These are phyloP conservation scores for Epichloe sylvatica DNA, from an alignment of 2,329 filamentous ascomycete species.

Conservation along the genomic window DNA sequence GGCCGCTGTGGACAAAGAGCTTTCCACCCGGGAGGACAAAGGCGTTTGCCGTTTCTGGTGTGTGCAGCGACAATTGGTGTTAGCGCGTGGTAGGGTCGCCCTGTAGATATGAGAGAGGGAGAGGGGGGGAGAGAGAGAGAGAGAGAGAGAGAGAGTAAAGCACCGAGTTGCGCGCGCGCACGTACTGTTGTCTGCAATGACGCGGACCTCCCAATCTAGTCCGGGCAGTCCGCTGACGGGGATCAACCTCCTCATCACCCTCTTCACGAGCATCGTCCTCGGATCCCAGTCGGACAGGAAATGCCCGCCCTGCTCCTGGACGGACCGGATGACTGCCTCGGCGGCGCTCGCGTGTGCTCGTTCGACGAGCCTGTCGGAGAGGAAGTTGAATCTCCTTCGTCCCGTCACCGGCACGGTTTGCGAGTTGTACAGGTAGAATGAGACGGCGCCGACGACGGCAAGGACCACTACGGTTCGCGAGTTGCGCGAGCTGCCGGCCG, in stretches of 20 bases:
- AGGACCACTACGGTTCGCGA: conserved; percentile 25
- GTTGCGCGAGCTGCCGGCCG: conserved; percentile 16
- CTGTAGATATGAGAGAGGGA: no score
- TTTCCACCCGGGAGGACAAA: conserved; percentile 69
- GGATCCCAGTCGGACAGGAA: conserved; percentile 48
- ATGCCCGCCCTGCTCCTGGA: conserved; percentile 34
- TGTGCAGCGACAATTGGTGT: neutral
- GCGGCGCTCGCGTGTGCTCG: conserved; percentile 18
- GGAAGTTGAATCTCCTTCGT: conserved; percentile 55
- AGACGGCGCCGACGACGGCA: conserved; percentile 29
- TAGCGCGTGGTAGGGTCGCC: neutral
- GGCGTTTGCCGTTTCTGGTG: conserved; percentile 47
- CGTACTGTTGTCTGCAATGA: conserved; percentile 51
- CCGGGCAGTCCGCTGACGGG: conserved; percentile 48
- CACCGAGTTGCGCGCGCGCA: neutral
- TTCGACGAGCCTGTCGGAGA: conserved; percentile 43
- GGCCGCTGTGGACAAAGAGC: conserved; percentile 65
- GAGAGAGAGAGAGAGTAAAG: no score
- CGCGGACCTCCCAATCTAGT: conserved; percentile 55
- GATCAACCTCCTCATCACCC: conserved; percentile 52
- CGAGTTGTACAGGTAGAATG: conserved; percentile 54
- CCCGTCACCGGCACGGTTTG: conserved; percentile 62
- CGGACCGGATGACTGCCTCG: conserved; percentile 34
- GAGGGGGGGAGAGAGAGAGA: no score
- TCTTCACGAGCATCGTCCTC: conserved; percentile 41